Base-by-base conservation (phyloP, 129 eudicot species). In the Pulicaria dysenterica region DNA sequence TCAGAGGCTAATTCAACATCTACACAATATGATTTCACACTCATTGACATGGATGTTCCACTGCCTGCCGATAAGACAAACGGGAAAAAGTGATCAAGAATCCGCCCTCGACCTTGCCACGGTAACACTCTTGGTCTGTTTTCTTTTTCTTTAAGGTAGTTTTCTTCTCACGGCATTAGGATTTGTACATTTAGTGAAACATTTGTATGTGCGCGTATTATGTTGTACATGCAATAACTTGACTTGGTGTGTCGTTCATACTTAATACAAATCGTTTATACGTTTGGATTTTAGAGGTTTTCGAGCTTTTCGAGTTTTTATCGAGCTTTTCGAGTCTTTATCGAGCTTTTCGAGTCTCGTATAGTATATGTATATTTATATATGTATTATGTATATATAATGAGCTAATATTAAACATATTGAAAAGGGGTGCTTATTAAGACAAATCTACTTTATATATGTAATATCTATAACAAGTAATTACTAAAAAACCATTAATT, bases 41-140 rank as follows among this genome's bases (percentile, higher is more conserved):
- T 94, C 41, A 82, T 94, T 56, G 99, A 94, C 73, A 75, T 94
- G 77, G 99, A 94, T 66, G 63, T 86, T 45, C 83, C 84, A 8
- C 95, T 80, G 46, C 90, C 90, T 50, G 76, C 86, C 9, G 75
- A 73, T 38, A 80, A 66, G 70, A 83, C 83, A 78, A 19, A 77
- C 9, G 82, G 66, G 14, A 80, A 57, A 15, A 73, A 83, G 80
- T 93, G 86, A 89, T 81, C 1, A 56, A 42, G 17, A 58, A 64
- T 55, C 16, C 8, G 3, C 10, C 17, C 24, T 51, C 1, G 8
- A 24, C 70, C 37, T 50, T 42, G 44, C 46, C 58, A 58, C 15
- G 1, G 14, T 42, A n/a, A 8, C 34, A 6, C 19, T 13, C 12
- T 38, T 31, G 76, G 49, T 68, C 57, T 39, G 11, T 17, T 55